Evolutionary conservation across 495 filamentous ascomycete species (phyloP).

Genomic region (Rhypophila decipiens): DNA sequence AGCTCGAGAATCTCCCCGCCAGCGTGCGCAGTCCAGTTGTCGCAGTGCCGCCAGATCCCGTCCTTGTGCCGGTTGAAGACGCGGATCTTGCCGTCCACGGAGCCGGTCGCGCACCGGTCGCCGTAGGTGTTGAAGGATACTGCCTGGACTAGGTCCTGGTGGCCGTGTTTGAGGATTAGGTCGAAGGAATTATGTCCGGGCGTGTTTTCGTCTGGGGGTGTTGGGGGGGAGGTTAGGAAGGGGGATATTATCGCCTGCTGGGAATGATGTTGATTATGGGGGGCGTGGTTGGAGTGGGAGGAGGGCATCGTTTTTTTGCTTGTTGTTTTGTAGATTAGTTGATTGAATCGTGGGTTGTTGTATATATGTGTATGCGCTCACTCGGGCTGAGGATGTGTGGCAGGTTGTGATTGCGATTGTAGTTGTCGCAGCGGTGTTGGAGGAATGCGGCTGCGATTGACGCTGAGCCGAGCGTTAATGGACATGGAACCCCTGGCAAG

Average conservation of each 20-base stretch:
- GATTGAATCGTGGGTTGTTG: too few relatives aligned
- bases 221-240: slow-evolving; percentile 65
- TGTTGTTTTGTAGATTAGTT: background rate
- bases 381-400: too few relatives aligned
- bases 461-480: too few relatives aligned
- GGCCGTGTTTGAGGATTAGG: slow-evolving; percentile 50
- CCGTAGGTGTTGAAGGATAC: slow-evolving; percentile 74
- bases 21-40: slow-evolving; percentile 89
- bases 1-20: slow-evolving; percentile 88
- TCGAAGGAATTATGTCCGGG: too few relatives aligned
- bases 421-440: slow-evolving; percentile 1
- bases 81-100: slow-evolving; percentile 87
- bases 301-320: background rate
- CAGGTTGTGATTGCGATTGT: too few relatives aligned
- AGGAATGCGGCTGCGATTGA: too few relatives aligned
- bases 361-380: too few relatives aligned
- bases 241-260: slow-evolving; percentile 10
- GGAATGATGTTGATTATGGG: background rate
- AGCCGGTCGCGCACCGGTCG: slow-evolving; percentile 82
- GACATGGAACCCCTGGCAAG: too few relatives aligned
- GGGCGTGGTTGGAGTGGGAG: background rate
- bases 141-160: slow-evolving; percentile 63
- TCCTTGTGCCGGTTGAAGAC: slow-evolving; percentile 79
- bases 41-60: slow-evolving; percentile 69
- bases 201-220: slow-evolving; percentile 69